These are phyloP conservation scores for Xylaria palmicola DNA, from an alignment of 495 filamentous ascomycete genomes.

Conservation along the genomic window DNA sequence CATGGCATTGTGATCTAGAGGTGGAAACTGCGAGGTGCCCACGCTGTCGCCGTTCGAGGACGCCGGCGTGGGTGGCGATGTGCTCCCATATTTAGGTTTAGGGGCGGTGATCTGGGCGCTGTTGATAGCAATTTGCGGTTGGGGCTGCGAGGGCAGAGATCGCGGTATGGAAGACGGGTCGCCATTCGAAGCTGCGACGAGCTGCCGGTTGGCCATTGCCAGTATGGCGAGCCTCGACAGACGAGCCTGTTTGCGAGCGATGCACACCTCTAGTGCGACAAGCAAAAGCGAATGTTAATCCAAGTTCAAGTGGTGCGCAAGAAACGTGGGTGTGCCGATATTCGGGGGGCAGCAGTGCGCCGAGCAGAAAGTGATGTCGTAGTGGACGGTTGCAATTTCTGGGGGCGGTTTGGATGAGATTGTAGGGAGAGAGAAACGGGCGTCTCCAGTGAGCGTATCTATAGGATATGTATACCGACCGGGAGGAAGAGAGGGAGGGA, in stretches of 20 bases:
- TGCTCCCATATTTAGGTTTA: conserved; percentile 15
- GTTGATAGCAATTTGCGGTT: conserved; percentile 18
- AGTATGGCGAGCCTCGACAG: conserved; percentile 49
- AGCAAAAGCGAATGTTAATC: too few relatives aligned
- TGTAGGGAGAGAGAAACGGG: not conserved
- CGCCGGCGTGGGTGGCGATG: conserved; percentile 27
- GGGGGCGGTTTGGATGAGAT: not conserved
- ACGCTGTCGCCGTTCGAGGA: conserved; percentile 24
- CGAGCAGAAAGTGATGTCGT: not conserved
- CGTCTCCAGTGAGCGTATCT: not conserved
- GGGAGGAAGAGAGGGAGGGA: not conserved
- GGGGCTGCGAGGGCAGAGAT: conserved; percentile 22
- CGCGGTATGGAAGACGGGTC: conserved; percentile 24
- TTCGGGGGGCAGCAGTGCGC: not conserved
- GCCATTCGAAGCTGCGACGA: conserved; percentile 32
- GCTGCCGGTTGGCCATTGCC: conserved; percentile 49
- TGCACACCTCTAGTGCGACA: conserved; percentile 16
- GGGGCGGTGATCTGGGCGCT: conserved; percentile 14
- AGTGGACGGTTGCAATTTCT: not conserved
- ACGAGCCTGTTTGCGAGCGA: conserved; percentile 35
- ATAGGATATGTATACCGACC: not conserved
- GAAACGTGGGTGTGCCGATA: not conserved
- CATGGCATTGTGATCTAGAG: conserved; percentile 4
- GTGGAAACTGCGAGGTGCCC: not conserved
- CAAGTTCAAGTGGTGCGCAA: not conserved